Conservation (phyloP, 768 basidiomycete species). For the Dentipellis fragilis region DNA sequence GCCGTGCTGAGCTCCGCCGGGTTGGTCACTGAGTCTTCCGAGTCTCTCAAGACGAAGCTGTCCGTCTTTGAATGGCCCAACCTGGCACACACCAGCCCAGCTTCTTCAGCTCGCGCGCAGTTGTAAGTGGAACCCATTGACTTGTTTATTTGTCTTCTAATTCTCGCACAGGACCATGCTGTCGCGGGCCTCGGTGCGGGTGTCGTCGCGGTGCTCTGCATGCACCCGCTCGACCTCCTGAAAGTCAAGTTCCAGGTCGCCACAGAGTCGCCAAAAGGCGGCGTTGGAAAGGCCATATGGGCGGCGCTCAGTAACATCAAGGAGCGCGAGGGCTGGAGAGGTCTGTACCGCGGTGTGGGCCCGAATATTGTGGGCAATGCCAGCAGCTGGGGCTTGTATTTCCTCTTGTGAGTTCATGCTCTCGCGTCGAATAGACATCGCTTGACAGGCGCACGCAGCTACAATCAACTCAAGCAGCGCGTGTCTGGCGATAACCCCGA, state of each 20-base stretch:
- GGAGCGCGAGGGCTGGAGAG: slow-evolving; percentile 64
- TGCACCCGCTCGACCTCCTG: slow-evolving; percentile 95
- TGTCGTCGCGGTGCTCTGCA: slow-evolving; percentile 82
- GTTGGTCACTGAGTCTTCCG: not conserved
- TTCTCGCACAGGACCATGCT: slow-evolving; percentile 75
- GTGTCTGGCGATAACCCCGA: slow-evolving; percentile 59
- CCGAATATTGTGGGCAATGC: slow-evolving; percentile 94
- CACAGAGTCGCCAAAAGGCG: slow-evolving; percentile 49
- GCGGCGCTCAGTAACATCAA: slow-evolving; percentile 64
- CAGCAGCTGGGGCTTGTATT: slow-evolving; percentile 95
- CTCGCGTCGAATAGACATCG: not conserved
- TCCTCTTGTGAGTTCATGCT: slow-evolving; percentile 71
- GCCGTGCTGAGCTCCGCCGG: too few species aligned
- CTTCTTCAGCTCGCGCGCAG: slow-evolving; percentile 19
- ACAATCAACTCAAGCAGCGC: slow-evolving; percentile 85
- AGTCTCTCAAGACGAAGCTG: not conserved
- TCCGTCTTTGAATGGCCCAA: not conserved
- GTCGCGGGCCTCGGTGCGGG: slow-evolving; percentile 90
- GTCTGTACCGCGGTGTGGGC: slow-evolving; percentile 82
- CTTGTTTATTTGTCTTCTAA: not conserved
- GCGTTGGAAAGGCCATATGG: slow-evolving; percentile 70
- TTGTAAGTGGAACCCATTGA: slow-evolving; percentile 15
- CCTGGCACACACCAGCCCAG: slow-evolving; percentile 7
- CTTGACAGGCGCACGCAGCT: slow-evolving; percentile 37
- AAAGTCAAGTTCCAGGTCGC: slow-evolving; percentile 91